A percentile compares a stretch with the other conserved stretches of the same genome.
Conservation (phyloP, 2,329 filamentous ascomycete genomes). For the Torrubiella hemipterigena region DNA sequence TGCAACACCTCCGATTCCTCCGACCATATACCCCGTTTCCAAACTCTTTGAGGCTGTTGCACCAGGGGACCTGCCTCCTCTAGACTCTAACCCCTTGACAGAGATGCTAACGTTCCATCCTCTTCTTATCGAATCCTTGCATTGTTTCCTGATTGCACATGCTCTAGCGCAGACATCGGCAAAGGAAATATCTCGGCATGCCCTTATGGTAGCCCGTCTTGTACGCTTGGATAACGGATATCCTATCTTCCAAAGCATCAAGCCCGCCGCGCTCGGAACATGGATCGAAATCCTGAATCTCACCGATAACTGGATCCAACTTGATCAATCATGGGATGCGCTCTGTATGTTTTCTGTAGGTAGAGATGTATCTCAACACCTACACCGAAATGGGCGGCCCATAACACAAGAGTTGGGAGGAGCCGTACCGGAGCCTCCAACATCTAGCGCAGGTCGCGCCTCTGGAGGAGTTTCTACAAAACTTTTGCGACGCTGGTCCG, state of each 20-base stretch:
- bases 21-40: slow-evolving; percentile 28
- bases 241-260: slow-evolving; percentile 63
- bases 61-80: slow-evolving; percentile 51
- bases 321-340: slow-evolving; percentile 55
- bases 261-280: slow-evolving; percentile 61
- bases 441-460: no score
- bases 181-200: slow-evolving; percentile 68
- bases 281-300: slow-evolving; percentile 67
- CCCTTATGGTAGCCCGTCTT: slow-evolving; percentile 69
- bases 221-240: slow-evolving; percentile 66
- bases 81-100: slow-evolving; percentile 9
- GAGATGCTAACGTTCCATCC: slow-evolving; percentile 59
- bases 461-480: no score
- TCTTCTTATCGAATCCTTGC: slow-evolving; percentile 64
- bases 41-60: slow-evolving; percentile 61
- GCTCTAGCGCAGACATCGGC: slow-evolving; percentile 66
- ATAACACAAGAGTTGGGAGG: no score
- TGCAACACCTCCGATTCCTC: slow-evolving; percentile 21
- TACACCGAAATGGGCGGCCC: no score
- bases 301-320: slow-evolving; percentile 56
- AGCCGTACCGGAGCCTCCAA: no score
- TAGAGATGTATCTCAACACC: no score
- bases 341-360: no score
- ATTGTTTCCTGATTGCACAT: slow-evolving; percentile 67
- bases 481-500: no score